Evolutionary conservation across 139 green algal species (phyloP), one percentile per base, ranked within the genome.

Genomic region (Eudorina sp.): DNA sequence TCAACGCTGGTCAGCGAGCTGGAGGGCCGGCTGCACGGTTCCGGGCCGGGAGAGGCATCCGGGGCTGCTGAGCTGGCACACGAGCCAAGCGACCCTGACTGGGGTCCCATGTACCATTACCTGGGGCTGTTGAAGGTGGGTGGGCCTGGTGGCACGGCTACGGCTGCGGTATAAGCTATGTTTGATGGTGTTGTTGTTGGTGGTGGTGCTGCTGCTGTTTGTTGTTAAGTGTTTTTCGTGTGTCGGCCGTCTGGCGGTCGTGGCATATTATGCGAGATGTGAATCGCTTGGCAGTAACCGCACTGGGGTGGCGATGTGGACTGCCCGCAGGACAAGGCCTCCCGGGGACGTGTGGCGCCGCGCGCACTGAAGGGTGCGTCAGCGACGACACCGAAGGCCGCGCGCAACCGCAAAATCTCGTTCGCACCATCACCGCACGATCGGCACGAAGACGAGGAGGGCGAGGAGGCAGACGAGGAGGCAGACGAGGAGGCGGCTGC

Each of bases 331-430:
- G 68, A 69, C 23, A 88, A 88, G 83, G 69, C 51, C 16, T 45
- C 48, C 46, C 72, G 62, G 68, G 68, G 83, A 13, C 69, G 69
- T 2, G 83, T 48, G 18, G 83, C 83, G 23, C 66, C 83, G 5
- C 83, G 83, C 38, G 83, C 11, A 0, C 68, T 88, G 34, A 80
- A 82, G 83, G 51, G 68, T 36, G 68, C 48, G 36, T 68, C 69
- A 13, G 68, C 83, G 31, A 77, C 62, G 6, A 70, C 48, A 1
- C 68, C 82, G 19, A 55, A 46, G 25, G 69, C 83, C 36, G 60
- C 80, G 27, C 43, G 68, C 34, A 80, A 82, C 36, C 83, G 83
- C 68, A 76, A 70, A 36, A 88, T 88, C 68, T 79, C 83, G 9
- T 88, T 88, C 25, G 83, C 69, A 27, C 83, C 69, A 21, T 88